A percentile compares a stretch with the other conserved stretches of the same genome.
phyloP scores from a whole-genome alignment of 257 asterid species.

The Solanum chilense region DNA sequence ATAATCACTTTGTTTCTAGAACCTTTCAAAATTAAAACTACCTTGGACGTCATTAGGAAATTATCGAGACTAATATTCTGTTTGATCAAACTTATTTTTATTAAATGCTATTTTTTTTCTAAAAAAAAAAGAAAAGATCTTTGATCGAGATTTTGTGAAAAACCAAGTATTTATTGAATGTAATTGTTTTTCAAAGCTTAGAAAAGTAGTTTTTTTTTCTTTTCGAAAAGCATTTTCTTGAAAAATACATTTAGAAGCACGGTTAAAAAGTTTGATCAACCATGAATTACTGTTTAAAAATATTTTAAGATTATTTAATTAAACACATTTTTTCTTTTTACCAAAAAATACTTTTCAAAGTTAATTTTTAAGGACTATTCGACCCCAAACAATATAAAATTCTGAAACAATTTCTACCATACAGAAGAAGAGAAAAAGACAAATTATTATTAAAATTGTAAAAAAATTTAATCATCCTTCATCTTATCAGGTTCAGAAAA shows the following conservation, averaged over 20 bases:
- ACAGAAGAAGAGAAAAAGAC: too few species aligned
- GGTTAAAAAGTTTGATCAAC: too few species aligned
- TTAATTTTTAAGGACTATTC: background rate
- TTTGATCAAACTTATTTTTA: background rate
- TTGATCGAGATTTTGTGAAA: background rate
- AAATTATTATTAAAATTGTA: too few species aligned
- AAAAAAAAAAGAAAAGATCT: too few species aligned
- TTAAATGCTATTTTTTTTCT: too few species aligned
- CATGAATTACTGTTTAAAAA: fast-evolving
- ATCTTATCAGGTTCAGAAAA: background rate
- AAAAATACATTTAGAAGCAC: too few species aligned
- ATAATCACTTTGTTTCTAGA: background rate
- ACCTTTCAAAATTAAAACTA: background rate
- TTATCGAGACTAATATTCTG: background rate
- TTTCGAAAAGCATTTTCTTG: too few species aligned
- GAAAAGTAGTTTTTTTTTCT: too few species aligned
- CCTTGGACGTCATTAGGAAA: background rate
- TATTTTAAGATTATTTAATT: too few species aligned
- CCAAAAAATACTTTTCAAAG: background rate
- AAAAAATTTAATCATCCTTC: background rate
- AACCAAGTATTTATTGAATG: background rate
- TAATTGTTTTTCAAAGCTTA: background rate
- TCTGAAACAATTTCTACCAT: background rate
- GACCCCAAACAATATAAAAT: background rate
- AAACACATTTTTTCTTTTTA: too few species aligned